Percentiles rank a stretch among this genome's conserved stretches.
Conservation (phyloP, 2,329 filamentous ascomycete species). For the Acrocalymma vagum region DNA sequence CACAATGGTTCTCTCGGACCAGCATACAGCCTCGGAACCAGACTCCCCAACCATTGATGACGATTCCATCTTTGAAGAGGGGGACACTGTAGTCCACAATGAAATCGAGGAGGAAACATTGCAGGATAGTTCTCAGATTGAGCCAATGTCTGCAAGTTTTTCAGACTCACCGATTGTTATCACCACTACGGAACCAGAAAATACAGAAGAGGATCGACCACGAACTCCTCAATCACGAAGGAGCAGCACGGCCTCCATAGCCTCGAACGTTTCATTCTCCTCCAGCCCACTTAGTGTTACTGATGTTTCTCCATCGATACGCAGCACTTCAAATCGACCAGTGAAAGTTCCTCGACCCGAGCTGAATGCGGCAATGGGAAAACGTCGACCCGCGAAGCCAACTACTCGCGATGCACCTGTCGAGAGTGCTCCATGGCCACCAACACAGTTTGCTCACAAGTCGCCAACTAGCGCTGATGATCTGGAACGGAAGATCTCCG, state of each 20-base stretch:
- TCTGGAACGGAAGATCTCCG: slow-evolving; percentile 80
- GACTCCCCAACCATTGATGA: slow-evolving; percentile 21
- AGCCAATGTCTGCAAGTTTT: slow-evolving; percentile 5
- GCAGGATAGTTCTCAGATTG: slow-evolving; percentile 3
- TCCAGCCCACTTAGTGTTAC: slow-evolving; percentile 39
- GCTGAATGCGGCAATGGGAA: slow-evolving; percentile 54
- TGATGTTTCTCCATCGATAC: slow-evolving; percentile 48
- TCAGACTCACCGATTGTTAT: slow-evolving; percentile 28
- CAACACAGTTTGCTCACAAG: slow-evolving; percentile 42
- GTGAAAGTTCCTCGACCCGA: slow-evolving; percentile 45
- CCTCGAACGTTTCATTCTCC: slow-evolving; percentile 37
- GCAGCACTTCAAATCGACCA: slow-evolving; percentile 33
- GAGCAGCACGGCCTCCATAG: slow-evolving; percentile 38
- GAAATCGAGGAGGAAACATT: slow-evolving; percentile 25
- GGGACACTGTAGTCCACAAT: slow-evolving; percentile 44
- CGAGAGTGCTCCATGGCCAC: slow-evolving; percentile 42
- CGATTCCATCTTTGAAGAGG: slow-evolving; percentile 44
- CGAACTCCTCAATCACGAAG: slow-evolving; percentile 42
- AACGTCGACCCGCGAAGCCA: slow-evolving; percentile 41
- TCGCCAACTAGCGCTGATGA: slow-evolving; percentile 59
- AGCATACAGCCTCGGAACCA: slow-evolving; percentile 4
- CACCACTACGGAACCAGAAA: slow-evolving; percentile 23
- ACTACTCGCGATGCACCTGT: slow-evolving; percentile 49
- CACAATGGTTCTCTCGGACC: no score
- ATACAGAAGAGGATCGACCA: slow-evolving; percentile 24